Percentiles rank a stretch among this genome's conserved stretches.
phyloP scores from a whole-genome alignment of 1,139 yeast species.

The Arxiozyma bovina region DNA sequence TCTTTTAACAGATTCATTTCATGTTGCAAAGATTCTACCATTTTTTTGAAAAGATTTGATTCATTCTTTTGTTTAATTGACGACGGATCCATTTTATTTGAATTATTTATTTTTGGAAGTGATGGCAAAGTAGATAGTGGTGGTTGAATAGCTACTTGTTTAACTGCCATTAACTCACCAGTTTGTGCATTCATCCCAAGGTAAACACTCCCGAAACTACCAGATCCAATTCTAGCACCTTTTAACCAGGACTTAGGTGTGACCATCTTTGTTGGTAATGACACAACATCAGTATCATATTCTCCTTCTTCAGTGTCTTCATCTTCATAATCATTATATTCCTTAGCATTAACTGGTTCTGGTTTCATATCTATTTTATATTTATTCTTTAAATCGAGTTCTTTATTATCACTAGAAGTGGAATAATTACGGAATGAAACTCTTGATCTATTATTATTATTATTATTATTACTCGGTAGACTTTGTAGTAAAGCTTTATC shows the following conservation, averaged over 20 bases:
- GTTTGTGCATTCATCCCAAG: slow-evolving; percentile 86
- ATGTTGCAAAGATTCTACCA: slow-evolving; percentile 77
- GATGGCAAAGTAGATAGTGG: background rate
- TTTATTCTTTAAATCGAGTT: background rate
- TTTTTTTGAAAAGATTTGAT: slow-evolving; percentile 40
- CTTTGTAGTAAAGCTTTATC: slow-evolving; percentile 43
- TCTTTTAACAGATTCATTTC: slow-evolving; percentile 76
- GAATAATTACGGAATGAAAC: background rate
- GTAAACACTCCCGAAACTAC: slow-evolving; percentile 89
- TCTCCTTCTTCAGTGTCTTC: slow-evolving; percentile 33
- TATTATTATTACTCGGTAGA: slow-evolving; percentile 2
- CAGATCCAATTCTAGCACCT: slow-evolving; percentile 90
- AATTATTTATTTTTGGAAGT: background rate
- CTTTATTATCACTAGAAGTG: background rate
- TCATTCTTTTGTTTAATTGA: slow-evolving; percentile 25
- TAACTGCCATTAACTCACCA: slow-evolving; percentile 95
- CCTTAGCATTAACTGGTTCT: background rate
- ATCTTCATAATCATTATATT: slow-evolving; percentile 32
- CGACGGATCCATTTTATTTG: slow-evolving; percentile 5
- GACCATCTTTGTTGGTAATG: slow-evolving; percentile 30
- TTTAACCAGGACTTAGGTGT: slow-evolving; percentile 76
- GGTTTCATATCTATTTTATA: background rate
- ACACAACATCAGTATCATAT: slow-evolving; percentile 33
- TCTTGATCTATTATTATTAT: background rate
- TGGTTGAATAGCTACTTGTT: slow-evolving; percentile 69